A percentile compares a stretch with the other conserved stretches of the same genome.
Conservation (phyloP, 176 grass and related monocot species). For the sorghum (Sorghum bicolor) region DNA sequence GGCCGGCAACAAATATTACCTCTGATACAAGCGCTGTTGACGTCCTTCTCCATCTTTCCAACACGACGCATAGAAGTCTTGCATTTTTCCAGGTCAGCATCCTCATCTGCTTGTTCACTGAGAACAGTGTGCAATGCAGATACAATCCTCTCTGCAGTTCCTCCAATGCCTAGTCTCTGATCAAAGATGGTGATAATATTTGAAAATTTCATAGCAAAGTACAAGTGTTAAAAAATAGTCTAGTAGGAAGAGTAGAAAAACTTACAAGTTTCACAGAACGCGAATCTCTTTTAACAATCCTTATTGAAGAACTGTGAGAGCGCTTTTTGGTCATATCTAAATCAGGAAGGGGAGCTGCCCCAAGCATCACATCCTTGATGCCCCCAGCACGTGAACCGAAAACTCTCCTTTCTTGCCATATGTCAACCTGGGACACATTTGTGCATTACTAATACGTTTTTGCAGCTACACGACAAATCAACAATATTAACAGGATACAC, state of each 20-base stretch:
- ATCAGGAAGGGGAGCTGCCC: slow-evolving; percentile 62
- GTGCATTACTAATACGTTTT: neutral
- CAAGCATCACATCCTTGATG: slow-evolving; percentile 87
- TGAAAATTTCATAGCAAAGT: neutral
- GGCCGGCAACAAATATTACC: slow-evolving; percentile 43
- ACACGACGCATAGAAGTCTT: slow-evolving; percentile 55
- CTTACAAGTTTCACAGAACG: slow-evolving; percentile 88
- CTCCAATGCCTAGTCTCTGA: slow-evolving; percentile 87
- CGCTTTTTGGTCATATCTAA: slow-evolving; percentile 93
- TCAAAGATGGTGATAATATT: slow-evolving; percentile 28
- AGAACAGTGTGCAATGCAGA: slow-evolving; percentile 75
- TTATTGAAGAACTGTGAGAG: slow-evolving; percentile 61
- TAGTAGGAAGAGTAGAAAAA: neutral
- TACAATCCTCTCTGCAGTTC: slow-evolving; percentile 81
- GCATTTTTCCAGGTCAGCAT: slow-evolving; percentile 72
- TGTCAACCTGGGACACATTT: slow-evolving; percentile 63
- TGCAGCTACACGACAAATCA: neutral
- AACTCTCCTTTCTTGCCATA: slow-evolving; percentile 99
- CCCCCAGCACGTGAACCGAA: slow-evolving; percentile 80
- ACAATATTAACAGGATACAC: neutral
- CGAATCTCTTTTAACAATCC: slow-evolving; percentile 81
- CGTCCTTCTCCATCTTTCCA: slow-evolving; percentile 83
- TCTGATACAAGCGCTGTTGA: slow-evolving; percentile 59
- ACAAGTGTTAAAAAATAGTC: neutral
- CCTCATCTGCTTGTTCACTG: slow-evolving; percentile 58